Evolutionary conservation across 345 rosid species (phyloP), one percentile per base, ranked within the genome.

Genomic region (Pistacia vera): DNA sequence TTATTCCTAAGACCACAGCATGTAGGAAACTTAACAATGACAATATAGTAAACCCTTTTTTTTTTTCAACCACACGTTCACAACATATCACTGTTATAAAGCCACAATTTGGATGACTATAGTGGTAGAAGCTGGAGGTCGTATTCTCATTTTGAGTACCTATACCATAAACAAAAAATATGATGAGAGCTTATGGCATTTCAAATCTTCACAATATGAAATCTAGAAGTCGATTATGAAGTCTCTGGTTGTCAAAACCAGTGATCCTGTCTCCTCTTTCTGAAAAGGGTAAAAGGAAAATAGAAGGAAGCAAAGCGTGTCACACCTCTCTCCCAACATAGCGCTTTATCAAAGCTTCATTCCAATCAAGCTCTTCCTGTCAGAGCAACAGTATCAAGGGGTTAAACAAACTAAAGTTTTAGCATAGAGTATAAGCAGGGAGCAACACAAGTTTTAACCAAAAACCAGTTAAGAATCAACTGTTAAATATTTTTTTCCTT

Each of bases 281-380:
- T 46, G 67, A 46, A 18, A 33, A 61, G 55, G 13, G n/a, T 25
- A 54, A 14, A n/a, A 33, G 68, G 5, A 20, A 52, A 35, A 75
- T 44, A 67, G 55, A 38, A 30, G 54, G 7, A 8, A 51, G 65
- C 56, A 49, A 44, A 66, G 17, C 0, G 10, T 55, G 61, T 22
- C 20, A 33, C 85, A 91, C 98, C 95, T 95, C 99, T 82, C 99
- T 87, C 63, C 98, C 99, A 41, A 90, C 63, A 51, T 90, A 95
- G 63, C 86, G 85, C 77, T 84, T 89, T 64, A 95, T 78, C 86
- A 95, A 75, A 48, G 63, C 81, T 85, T 90, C 85, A 78, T 88
- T 86, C 99, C 94, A 92, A 35, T 87, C 87, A 74, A 92, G 94
- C 86, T 93, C 99, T 71, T 92, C 97, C 98, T 95, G 87, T 78